Conservation (phyloP, 2,329 filamentous ascomycete genomes). For the Ceratocystis diversiconidia region DNA sequence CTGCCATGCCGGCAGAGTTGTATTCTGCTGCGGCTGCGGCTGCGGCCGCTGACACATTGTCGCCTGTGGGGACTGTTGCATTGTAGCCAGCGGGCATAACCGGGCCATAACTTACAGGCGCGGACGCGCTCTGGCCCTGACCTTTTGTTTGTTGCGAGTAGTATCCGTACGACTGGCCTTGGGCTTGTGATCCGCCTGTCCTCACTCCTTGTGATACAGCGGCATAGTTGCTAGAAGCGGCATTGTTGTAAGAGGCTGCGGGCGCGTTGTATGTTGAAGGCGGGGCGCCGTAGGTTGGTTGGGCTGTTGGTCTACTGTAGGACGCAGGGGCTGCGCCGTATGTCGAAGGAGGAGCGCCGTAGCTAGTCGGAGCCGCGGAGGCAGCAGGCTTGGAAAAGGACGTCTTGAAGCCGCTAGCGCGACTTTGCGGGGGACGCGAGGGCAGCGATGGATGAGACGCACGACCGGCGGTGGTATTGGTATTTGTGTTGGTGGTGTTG, state of each 20-base stretch:
- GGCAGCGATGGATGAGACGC: slow-evolving; percentile 51
- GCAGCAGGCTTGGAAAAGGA: slow-evolving; percentile 32
- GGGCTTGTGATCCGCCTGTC: not conserved
- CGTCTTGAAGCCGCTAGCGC: slow-evolving; percentile 32
- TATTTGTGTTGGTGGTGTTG: not conserved
- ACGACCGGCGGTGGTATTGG: slow-evolving; percentile 13
- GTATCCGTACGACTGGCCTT: slow-evolving; percentile 3
- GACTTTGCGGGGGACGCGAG: slow-evolving; percentile 56
- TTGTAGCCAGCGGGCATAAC: not conserved
- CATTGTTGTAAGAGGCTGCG: slow-evolving; percentile 23
- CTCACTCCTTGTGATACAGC: slow-evolving; percentile 11
- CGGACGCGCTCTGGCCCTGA: slow-evolving; percentile 16
- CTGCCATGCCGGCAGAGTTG: slow-evolving; percentile 68
- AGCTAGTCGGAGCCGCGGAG: slow-evolving; percentile 26
- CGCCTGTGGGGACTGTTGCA: slow-evolving; percentile 1
- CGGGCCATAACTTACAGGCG: slow-evolving; percentile 12
- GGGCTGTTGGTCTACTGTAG: slow-evolving; percentile 20
- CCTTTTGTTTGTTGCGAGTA: slow-evolving; percentile 18
- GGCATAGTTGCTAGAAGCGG: slow-evolving; percentile 23
- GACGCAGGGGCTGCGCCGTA: slow-evolving; percentile 8
- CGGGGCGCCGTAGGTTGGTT: slow-evolving; percentile 32
- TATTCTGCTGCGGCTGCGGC: slow-evolving; percentile 38
- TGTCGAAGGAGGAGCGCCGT: slow-evolving; percentile 22
- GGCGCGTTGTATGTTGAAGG: slow-evolving; percentile 28
- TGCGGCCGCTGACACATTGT: not conserved